Evolutionary conservation across 1,284 basidiomycete genomes (phyloP).

Genomic region (Naganishia liquefaciens): DNA sequence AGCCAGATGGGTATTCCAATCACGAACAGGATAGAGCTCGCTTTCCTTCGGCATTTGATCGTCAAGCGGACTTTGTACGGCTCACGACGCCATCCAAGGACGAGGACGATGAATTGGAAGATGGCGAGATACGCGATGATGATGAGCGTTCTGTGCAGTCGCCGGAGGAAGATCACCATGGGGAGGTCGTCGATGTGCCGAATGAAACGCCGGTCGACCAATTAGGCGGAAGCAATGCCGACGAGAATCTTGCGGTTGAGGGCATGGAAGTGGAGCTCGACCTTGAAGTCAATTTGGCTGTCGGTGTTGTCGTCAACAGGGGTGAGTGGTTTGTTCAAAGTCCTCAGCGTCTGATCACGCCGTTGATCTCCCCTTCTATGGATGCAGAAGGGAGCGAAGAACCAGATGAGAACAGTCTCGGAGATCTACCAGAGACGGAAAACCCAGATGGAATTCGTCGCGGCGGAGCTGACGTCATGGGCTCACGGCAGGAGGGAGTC

Average conservation of each 20-base stretch:
- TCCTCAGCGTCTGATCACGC: too few relatives aligned
- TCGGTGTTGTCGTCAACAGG: not conserved
- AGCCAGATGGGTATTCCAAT: too few relatives aligned
- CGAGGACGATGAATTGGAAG: conserved; percentile 12
- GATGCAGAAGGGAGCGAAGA: not conserved
- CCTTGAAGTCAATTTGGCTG: not conserved
- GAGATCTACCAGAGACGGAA: not conserved
- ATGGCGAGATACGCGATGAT: conserved; percentile 4
- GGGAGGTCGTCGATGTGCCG: too few relatives aligned
- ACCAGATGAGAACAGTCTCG: not conserved
- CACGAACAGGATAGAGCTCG: too few relatives aligned
- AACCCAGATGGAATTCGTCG: conserved; percentile 14
- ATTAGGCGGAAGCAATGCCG: conserved; percentile 1
- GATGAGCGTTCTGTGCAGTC: not conserved
- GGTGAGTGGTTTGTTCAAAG: too few relatives aligned
- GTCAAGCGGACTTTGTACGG: not conserved
- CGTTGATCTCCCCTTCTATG: too few relatives aligned
- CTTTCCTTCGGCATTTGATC: not conserved
- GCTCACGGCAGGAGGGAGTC: conserved; percentile 18
- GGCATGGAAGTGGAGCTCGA: not conserved
- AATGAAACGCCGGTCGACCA: not conserved
- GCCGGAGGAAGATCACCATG: too few relatives aligned
- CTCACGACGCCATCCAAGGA: conserved; percentile 1
- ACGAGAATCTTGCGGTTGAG: not conserved
- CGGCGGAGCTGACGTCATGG: conserved; percentile 17